Evolutionary conservation across 139 green algal species (phyloP), one percentile per base, ranked within the genome.

Genomic region (Micractinium sp.): DNA sequence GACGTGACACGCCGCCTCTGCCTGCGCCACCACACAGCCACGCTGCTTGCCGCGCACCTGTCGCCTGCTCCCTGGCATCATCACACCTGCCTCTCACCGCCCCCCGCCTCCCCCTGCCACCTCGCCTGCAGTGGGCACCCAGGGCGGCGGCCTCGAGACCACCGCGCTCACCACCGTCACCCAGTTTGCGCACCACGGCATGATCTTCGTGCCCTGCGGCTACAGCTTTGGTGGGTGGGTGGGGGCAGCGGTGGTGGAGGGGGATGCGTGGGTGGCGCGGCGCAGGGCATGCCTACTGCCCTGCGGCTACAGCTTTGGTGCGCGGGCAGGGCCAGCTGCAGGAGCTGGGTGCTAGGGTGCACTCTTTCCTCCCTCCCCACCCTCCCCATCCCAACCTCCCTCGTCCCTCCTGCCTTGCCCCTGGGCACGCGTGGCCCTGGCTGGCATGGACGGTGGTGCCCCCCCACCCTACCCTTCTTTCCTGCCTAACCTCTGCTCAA

Each of bases 121-220:
- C 22, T 14, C 25, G 19, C 27, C 0, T 12, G 88, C n/a, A 89
- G 91, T 85, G 27, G 86, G 85, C 78, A 96, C 93, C 47, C 93
- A 96, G 88, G 81, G 41, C 20, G 93, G 93, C 38, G 93, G 93
- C 63, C 89, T 90, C 67, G 92, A 94, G 84, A 93, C 92, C 31
- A 95, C 92, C 31, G 84, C 87, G 14, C 73, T 93, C 20, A 94
- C 86, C 27, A 53, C 87, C 13, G 35, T 96, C 38, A 93, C 92
- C 66, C 93, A 95, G 47, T 60, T 95, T 39, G 82, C 87, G 14
- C 93, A 95, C 90, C 93, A 96, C 53, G 93, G 63, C 53, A 84
- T 93, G 56, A 27, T 90, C 60, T 91, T 91, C 29, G 60, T 92
- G 60, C 86, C 86, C 35, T 53, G 38, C 12, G 91, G 91, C n/a